phyloP scores from a whole-genome alignment of 2,329 filamentous ascomycete species.

The Trichoderma simmonsii region DNA sequence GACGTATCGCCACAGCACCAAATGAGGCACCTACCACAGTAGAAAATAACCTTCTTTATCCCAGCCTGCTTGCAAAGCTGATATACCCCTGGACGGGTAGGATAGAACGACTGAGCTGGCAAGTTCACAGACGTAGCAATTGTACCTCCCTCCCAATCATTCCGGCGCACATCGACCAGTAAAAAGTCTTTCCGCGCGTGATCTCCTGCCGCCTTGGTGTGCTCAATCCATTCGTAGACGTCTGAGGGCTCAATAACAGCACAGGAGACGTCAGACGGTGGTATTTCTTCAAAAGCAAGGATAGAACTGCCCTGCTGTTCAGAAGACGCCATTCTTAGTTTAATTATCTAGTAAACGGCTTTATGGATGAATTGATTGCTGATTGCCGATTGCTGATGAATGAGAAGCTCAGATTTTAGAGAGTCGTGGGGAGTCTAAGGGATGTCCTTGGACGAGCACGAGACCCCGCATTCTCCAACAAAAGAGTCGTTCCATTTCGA shows the following conservation, averaged over 20 bases:
- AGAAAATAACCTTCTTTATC: constrained; percentile 50
- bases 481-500: not conserved
- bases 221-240: constrained; percentile 39
- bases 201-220: constrained; percentile 29
- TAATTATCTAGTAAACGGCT: fast-evolving
- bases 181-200: constrained; percentile 38
- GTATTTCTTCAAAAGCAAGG: constrained; percentile 24
- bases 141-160: constrained; percentile 57
- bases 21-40: constrained; percentile 44
- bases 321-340: not conserved
- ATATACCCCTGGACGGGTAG: constrained; percentile 46
- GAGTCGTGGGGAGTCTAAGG: not conserved
- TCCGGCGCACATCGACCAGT: constrained; percentile 52
- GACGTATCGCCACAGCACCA: not conserved
- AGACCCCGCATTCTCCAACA: constrained; percentile 5
- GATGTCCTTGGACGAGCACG: not conserved
- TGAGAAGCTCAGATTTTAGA: not conserved
- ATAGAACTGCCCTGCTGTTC: not conserved
- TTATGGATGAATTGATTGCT: not conserved
- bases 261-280: constrained; percentile 40
- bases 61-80: constrained; percentile 49
- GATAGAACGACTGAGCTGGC: constrained; percentile 53
- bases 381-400: not conserved
- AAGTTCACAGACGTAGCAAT: constrained; percentile 57
- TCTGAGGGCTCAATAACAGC: constrained; percentile 38